A percentile compares a stretch with the other conserved stretches of the same genome.
phyloP scores from a whole-genome alignment of 1,284 basidiomycete species.

The Gomphus sp. region DNA sequence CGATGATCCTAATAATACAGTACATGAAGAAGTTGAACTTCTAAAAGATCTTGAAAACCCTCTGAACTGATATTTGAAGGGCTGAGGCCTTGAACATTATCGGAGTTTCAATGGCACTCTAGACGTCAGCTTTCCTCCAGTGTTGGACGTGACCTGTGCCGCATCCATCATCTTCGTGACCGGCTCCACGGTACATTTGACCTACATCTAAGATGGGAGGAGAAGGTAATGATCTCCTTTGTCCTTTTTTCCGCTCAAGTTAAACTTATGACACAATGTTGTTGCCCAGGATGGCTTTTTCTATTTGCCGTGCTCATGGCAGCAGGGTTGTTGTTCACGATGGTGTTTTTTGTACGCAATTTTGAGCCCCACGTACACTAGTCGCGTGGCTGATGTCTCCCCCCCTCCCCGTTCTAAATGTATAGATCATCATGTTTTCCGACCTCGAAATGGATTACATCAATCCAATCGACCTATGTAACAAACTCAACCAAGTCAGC shows the following conservation, averaged over 20 bases:
- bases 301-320: slow-evolving; percentile 90
- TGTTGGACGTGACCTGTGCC: not conserved
- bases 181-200: not conserved
- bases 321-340: slow-evolving; percentile 89
- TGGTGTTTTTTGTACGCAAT: slow-evolving; percentile 89
- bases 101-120: not conserved
- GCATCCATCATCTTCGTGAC: not conserved
- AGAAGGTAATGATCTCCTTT: slow-evolving; percentile 4
- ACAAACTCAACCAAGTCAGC: slow-evolving; percentile 94
- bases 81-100: not conserved
- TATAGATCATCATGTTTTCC: slow-evolving; percentile 98
- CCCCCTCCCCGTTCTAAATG: not conserved
- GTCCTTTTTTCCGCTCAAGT: not conserved
- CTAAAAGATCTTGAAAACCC: too few species aligned
- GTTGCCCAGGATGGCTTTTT: slow-evolving; percentile 77
- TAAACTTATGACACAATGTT: not conserved
- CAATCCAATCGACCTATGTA: slow-evolving; percentile 99
- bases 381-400: not conserved
- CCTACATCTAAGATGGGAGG: slow-evolving; percentile 3
- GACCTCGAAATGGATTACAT: slow-evolving; percentile 98
- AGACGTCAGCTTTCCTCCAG: not conserved
- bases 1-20: too few species aligned
- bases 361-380: slow-evolving; percentile 3
- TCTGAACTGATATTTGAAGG: too few species aligned
- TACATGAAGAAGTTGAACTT: too few species aligned